Conservation (phyloP, 306 rosid genomes). For the Ormosia emarginata region DNA sequence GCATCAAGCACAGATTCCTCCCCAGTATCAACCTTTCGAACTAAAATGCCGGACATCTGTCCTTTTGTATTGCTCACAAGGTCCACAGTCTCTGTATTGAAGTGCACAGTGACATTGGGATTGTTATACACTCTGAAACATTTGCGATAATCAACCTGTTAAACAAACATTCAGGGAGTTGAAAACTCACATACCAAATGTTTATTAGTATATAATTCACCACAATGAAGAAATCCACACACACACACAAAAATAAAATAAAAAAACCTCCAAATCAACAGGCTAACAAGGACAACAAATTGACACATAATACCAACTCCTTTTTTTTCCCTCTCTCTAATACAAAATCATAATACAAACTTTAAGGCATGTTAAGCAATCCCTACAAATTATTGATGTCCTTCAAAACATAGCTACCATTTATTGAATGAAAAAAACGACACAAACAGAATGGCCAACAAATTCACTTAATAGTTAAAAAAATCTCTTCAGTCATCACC, state of each 20-base stretch:
- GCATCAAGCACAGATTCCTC: conserved; percentile 80
- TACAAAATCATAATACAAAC: neutral
- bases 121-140: conserved; percentile 99
- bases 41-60: conserved; percentile 84
- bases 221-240: conserved; percentile 29
- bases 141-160: conserved; percentile 99
- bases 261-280: neutral
- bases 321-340: neutral
- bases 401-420: neutral
- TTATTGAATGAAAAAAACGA: neutral
- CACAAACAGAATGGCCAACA: neutral
- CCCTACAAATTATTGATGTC: neutral
- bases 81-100: conserved; percentile 87
- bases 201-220: conserved; percentile 51
- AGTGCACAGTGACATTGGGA: conserved; percentile 86
- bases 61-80: conserved; percentile 83
- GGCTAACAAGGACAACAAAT: neutral
- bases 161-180: conserved; percentile 94
- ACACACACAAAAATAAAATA: no score
- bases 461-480: neutral
- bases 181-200: conserved; percentile 75
- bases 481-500: neutral
- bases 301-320: neutral
- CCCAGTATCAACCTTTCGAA: conserved; percentile 61
- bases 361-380: neutral